These are phyloP conservation scores for Akanthomyces uredinophilus DNA, from an alignment of 2,329 filamentous ascomycete genomes.

Conservation along the genomic window DNA sequence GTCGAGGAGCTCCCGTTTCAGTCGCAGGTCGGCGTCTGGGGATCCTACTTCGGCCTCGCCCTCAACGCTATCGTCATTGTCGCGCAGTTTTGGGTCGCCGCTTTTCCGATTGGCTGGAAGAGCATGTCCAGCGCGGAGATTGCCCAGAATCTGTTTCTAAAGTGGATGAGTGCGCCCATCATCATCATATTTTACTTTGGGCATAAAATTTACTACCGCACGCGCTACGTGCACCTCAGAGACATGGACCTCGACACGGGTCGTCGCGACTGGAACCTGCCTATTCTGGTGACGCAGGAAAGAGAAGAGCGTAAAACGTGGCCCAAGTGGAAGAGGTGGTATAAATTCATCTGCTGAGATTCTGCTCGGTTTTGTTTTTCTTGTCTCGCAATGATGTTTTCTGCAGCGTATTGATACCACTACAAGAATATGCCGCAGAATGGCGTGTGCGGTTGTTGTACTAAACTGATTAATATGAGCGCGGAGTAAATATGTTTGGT, in stretches of 20 bases:
- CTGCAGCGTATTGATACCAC: background rate
- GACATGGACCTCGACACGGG: slow-evolving; percentile 89
- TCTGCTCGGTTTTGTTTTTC: background rate
- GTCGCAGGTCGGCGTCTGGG: slow-evolving; percentile 71
- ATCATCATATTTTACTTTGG: slow-evolving; percentile 61
- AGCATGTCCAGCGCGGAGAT: slow-evolving; percentile 39
- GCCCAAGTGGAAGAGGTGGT: slow-evolving; percentile 72
- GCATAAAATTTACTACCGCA: slow-evolving; percentile 73
- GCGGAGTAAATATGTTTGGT: background rate
- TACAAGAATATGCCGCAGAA: background rate
- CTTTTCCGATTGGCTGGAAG: slow-evolving; percentile 63
- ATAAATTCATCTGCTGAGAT: slow-evolving; percentile 64
- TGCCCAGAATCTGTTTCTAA: slow-evolving; percentile 65
- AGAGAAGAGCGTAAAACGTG: slow-evolving; percentile 64
- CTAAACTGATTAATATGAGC: background rate
- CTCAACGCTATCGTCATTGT: slow-evolving; percentile 73
- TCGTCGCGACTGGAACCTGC: slow-evolving; percentile 76
- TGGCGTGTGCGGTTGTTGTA: background rate
- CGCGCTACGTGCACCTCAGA: slow-evolving; percentile 57
- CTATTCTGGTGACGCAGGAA: slow-evolving; percentile 74
- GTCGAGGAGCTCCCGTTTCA: slow-evolving; percentile 74
- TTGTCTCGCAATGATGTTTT: background rate
- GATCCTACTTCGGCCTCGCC: slow-evolving; percentile 73
- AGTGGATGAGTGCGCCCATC: slow-evolving; percentile 66
- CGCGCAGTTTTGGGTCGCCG: slow-evolving; percentile 84